Base-by-base conservation (phyloP, 331 rosid genomes). In the Pyrus hybrid region DNA sequence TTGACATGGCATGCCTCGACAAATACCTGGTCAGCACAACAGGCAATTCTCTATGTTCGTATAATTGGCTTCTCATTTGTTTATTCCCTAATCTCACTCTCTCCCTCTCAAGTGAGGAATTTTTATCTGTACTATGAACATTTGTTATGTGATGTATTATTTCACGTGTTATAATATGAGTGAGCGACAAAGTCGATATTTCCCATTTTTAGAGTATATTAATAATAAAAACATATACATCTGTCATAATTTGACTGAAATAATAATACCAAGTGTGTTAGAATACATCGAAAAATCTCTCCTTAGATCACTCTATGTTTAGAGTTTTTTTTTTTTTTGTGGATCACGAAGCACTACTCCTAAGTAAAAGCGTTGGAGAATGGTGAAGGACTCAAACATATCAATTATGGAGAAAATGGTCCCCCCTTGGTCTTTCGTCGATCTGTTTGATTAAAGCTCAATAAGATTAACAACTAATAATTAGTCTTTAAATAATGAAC, bases 321-420 rank as follows among this genome's bases (percentile, higher is more conserved):
- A 17, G 56, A 80, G 84, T 35, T 8, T 33, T 37, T 26, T 8
- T 33, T 37, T 26, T 53, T 53, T 22, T 22, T 47, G 61, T 72
- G 76, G 77, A 32, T 71, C 57, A 58, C 45, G 13, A 71, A 57
- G 63, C 43, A 8, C 43, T 73, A 78, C 79, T 67, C 70, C 81
- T 67, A 49, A 54, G 14, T 30, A 4, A 67, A 53, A 76, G 58
- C 8, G 28, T 25, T 64, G 33, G 26, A 28, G 65, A 14, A 79
- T 73, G 68, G 81, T 9, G 45, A 80, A 66, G 51, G 81, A 78
- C 90, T 74, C 43, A n/a, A 78, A 75, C 82, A 73, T 65, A 72
- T 74, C 72, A 29, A 81, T 73, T 76, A 72, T 33, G 77, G 80
- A 76, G 65, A 41, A 61, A 53, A 75, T 81, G 94, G 91, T 86